These are phyloP conservation scores for Didymella exigua DNA, from an alignment of 2,329 filamentous ascomycete genomes.

Conservation along the genomic window DNA sequence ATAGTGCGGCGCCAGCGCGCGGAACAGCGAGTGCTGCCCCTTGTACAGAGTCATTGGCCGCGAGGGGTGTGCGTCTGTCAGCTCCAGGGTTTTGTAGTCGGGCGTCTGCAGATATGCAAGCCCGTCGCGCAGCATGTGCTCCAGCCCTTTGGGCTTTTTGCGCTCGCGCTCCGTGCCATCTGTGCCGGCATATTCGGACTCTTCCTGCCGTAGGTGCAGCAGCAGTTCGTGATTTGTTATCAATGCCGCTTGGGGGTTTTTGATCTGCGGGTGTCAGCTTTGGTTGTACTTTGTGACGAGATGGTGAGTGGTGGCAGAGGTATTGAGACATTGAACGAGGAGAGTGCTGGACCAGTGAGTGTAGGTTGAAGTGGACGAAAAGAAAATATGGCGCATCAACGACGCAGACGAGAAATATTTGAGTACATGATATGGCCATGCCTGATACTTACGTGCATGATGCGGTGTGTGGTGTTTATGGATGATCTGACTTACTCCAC, in stretches of 20 bases:
- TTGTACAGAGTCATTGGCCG: constrained; percentile 45
- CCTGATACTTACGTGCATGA: constrained; percentile 21
- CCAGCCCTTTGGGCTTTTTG: constrained; percentile 59
- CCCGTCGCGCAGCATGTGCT: constrained; percentile 67
- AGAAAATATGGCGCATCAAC: too few relatives aligned
- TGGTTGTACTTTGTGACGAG: neutral
- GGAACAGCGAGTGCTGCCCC: constrained; percentile 40
- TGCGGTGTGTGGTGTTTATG: neutral
- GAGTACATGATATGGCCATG: too few relatives aligned
- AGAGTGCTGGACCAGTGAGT: neutral
- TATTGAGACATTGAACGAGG: too few relatives aligned
- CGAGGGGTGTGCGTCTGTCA: constrained; percentile 25
- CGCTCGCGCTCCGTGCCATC: constrained; percentile 37
- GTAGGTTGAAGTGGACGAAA: too few relatives aligned
- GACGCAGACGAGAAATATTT: too few relatives aligned
- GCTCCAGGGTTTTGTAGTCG: constrained; percentile 28
- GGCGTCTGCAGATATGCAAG: constrained; percentile 52
- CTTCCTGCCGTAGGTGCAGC: constrained; percentile 42
- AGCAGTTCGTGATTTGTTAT: constrained; percentile 77
- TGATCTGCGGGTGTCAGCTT: constrained; percentile 56
- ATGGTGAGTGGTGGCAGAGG: too few relatives aligned
- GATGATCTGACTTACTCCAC: neutral
- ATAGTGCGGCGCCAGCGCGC: constrained; percentile 37
- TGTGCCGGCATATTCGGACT: constrained; percentile 41
- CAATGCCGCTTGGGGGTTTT: constrained; percentile 72